Evolutionary conservation across 2,329 filamentous ascomycete genomes (phyloP), one percentile per base, ranked within the genome.

Genomic region (Dothideomycetidae sp.): DNA sequence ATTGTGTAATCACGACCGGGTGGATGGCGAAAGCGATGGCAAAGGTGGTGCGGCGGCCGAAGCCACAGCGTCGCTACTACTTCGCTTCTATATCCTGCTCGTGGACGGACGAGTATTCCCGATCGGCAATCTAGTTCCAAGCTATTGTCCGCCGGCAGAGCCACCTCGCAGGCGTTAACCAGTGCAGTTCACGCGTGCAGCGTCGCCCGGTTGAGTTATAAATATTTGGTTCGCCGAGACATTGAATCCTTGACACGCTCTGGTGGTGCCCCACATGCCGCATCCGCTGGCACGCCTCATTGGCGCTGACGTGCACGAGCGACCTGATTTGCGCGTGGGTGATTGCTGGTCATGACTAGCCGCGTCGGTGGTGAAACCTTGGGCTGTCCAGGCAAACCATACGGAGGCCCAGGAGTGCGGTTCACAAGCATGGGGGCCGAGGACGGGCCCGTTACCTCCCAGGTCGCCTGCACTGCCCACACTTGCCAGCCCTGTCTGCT

Each of bases 361-460:
- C 31, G 36, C 36, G 21, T 30, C 30, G 29, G 36, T 38, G 31
- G 36, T 38, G 36, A 38, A 38, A 38, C 36, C 30, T 38, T 38
- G 36, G 36, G 29, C 31, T 38, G 36, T 11, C 23, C 16, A 28
- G 16, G 29, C 36, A 29, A 32, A 31, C 31, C 36, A 29, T 29
- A 28, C 31, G 17, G 17, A 37, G 29, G 36, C 30, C 36, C 36
- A 30, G 36, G 33, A 38, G 33, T 38, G 36, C 36, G 36, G 36
- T 38, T 38, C 29, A n/a, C 21, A 7, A 7, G 21, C 21, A 26
- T 26, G 21, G 21, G n/a, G 21, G n/a, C n/a, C n/a, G n/a, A n/a
- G n/a, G n/a, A n/a, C 21, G n/a, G 21, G n/a, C 21, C 21, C 21
- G 21, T n/a, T n/a, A n/a, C n/a, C 21, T 7, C 21, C 21, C 21